Evolutionary conservation across 83 land plant species (phyloP).

Genomic region (Picea abies): DNA sequence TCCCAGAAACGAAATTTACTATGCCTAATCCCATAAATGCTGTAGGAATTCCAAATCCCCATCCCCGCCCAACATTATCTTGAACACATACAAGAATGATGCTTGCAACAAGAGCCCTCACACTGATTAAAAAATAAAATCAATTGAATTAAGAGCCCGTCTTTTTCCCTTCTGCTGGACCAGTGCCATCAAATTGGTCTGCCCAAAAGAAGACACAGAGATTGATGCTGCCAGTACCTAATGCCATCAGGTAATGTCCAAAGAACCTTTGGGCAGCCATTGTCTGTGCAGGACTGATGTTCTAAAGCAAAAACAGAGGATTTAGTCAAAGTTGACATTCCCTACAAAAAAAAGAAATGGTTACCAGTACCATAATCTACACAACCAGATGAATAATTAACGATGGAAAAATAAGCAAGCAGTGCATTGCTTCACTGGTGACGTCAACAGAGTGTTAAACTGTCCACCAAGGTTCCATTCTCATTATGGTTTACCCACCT

Average conservation of each 20-base stretch:
- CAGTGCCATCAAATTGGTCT: conserved; percentile 36
- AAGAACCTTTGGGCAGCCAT: conserved; percentile 30
- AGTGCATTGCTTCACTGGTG: too few relatives aligned
- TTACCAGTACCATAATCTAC: too few relatives aligned
- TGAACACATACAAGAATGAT: conserved; percentile 58
- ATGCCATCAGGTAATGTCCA: conserved; percentile 58
- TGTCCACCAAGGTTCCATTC: too few relatives aligned
- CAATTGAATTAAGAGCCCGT: conserved; percentile 78
- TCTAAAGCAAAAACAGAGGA: conserved; percentile 56
- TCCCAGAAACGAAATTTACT: conserved; percentile 52
- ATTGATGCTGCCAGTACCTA: conserved; percentile 73
- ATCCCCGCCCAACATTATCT: conserved; percentile 65
- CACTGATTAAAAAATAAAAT: conserved; percentile 67
- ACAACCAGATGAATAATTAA: too few relatives aligned
- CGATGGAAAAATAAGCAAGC: too few relatives aligned
- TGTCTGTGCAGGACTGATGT: conserved; percentile 34
- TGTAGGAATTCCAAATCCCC: conserved; percentile 72
- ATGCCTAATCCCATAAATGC: conserved; percentile 61
- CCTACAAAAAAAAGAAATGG: conserved; percentile 36
- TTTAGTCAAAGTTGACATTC: conserved; percentile 73
- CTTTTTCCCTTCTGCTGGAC: conserved; percentile 41
- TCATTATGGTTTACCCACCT: too few relatives aligned
- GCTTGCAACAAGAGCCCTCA: conserved; percentile 54
- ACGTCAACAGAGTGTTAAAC: too few relatives aligned
- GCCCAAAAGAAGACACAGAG: conserved; percentile 78